These are phyloP conservation scores for Exobasidium rhododendri DNA, from an alignment of 1,284 basidiomycete genomes.

Conservation along the genomic window DNA sequence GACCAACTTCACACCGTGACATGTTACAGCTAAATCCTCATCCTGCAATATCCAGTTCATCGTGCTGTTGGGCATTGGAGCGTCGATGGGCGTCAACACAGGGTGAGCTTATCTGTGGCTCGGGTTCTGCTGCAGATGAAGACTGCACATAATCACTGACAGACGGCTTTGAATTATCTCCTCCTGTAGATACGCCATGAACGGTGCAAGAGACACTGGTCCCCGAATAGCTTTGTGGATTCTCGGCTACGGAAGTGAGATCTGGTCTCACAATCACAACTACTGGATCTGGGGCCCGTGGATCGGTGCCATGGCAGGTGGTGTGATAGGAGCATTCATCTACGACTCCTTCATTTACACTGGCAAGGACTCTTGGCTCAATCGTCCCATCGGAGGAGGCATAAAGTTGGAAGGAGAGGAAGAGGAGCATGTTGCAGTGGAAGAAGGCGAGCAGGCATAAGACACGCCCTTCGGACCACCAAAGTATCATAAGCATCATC, in stretches of 20 bases:
- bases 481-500: too few relatives aligned
- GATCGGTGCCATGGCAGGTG: constrained; percentile 45
- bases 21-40: too few relatives aligned
- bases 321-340: constrained; percentile 45
- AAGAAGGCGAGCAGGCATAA: neutral
- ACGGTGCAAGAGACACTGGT: constrained; percentile 67
- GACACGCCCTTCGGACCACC: neutral
- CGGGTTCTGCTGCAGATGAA: neutral
- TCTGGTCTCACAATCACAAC: constrained; percentile 60
- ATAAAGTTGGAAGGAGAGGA: neutral
- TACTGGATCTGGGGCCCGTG: constrained; percentile 74
- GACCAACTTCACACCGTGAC: too few relatives aligned
- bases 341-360: constrained; percentile 55
- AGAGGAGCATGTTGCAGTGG: neutral
- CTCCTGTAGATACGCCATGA: constrained; percentile 60
- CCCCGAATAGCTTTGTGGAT: constrained; percentile 64
- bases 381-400: constrained; percentile 22
- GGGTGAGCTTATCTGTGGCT: constrained; percentile 25
- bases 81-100: constrained; percentile 64
- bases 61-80: constrained; percentile 62
- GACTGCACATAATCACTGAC: neutral
- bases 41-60: too few relatives aligned
- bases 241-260: constrained; percentile 63
- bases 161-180: too few relatives aligned
- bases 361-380: constrained; percentile 52